These are phyloP conservation scores for Wickerhamiella sorbophila DNA, from an alignment of 805 yeast genomes.

Conservation along the genomic window DNA sequence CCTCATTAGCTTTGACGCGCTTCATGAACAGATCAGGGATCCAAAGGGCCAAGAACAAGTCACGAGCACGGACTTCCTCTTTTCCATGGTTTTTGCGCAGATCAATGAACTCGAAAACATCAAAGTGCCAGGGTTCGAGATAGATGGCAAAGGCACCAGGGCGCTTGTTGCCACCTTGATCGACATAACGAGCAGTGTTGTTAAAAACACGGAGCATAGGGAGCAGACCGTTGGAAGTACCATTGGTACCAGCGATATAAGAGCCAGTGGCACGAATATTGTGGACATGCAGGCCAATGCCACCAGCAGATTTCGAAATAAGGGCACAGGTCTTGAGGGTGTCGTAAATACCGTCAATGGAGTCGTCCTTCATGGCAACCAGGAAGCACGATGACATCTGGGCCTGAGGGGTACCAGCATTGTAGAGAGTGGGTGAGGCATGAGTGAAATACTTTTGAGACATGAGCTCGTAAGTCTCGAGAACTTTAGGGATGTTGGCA, in stretches of 20 bases:
- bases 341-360: constrained; percentile 87
- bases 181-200: constrained; percentile 92
- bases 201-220: constrained; percentile 96
- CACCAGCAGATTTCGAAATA: constrained; percentile 91
- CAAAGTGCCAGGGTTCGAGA: constrained; percentile 95
- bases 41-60: constrained; percentile 88
- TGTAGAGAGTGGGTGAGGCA: constrained; percentile 89
- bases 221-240: constrained; percentile 79
- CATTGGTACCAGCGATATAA: constrained; percentile 82
- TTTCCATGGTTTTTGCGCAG: constrained; percentile 88
- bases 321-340: constrained; percentile 79
- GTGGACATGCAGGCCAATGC: constrained; percentile 80
- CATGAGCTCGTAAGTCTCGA: constrained; percentile 81
- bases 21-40: constrained; percentile 89
- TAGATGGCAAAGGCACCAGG: constrained; percentile 96
- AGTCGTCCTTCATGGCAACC: constrained; percentile 83
- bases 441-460: constrained; percentile 78
- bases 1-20: constrained; percentile 61
- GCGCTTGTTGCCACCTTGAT: constrained; percentile 95
- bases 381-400: constrained; percentile 87
- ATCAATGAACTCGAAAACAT: constrained; percentile 72
- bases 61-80: constrained; percentile 87
- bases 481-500: constrained; percentile 42
- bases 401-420: constrained; percentile 78
- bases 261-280: constrained; percentile 80